A percentile compares a stretch with the other conserved stretches of the same genome.
These are phyloP conservation scores for Cercospora janseana DNA, from an alignment of 2,329 filamentous ascomycete species.

Conservation along the genomic window DNA sequence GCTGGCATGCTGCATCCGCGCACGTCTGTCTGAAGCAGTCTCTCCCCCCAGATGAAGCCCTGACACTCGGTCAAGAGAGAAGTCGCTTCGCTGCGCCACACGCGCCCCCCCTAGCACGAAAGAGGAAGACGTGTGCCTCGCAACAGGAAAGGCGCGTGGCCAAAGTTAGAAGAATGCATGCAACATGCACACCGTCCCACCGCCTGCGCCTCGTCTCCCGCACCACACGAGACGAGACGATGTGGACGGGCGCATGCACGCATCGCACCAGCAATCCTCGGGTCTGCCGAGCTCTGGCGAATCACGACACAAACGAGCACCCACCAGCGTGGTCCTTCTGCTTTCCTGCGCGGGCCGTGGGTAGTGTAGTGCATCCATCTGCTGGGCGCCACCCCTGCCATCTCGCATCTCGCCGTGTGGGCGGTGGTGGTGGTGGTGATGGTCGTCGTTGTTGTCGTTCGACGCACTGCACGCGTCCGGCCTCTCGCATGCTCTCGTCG, in stretches of 20 bases:
- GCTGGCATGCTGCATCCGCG: too few relatives aligned
- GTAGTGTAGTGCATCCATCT: constrained; percentile 10
- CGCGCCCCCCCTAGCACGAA: too few relatives aligned
- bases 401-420: too few relatives aligned
- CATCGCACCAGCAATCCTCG: constrained; percentile 17
- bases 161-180: constrained; percentile 19
- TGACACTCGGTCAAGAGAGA: constrained; percentile 13
- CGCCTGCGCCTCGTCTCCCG: constrained; percentile 21
- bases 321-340: constrained; percentile 14
- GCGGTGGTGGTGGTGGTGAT: too few relatives aligned
- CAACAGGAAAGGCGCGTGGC: constrained; percentile 1
- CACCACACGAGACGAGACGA: constrained; percentile 21
- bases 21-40: too few relatives aligned
- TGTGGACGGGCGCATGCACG: constrained; percentile 16
- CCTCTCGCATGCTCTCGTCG: too few relatives aligned
- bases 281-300: constrained; percentile 20
- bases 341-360: constrained; percentile 10
- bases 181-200: constrained; percentile 10
- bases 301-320: constrained; percentile 9
- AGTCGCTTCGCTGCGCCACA: too few relatives aligned
- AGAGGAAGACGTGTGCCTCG: too few relatives aligned
- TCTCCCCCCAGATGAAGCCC: too few relatives aligned
- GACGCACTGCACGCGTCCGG: too few relatives aligned
- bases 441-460: too few relatives aligned
- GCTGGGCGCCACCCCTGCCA: too few relatives aligned